These are phyloP conservation scores for Alternaria viburni DNA, from an alignment of 2,329 filamentous ascomycete species.

Conservation along the genomic window DNA sequence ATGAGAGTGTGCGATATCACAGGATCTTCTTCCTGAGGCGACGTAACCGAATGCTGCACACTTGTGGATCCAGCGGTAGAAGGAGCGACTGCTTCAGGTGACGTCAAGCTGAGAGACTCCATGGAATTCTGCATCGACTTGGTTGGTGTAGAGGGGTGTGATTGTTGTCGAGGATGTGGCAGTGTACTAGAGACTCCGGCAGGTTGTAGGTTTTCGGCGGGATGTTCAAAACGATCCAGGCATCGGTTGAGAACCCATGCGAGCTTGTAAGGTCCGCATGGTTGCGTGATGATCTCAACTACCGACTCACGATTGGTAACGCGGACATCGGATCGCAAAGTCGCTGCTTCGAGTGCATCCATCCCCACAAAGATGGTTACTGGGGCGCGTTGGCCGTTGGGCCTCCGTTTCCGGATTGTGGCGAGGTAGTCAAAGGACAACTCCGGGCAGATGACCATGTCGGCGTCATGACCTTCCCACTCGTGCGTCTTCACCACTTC, in stretches of 20 bases:
- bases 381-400: conserved; percentile 16
- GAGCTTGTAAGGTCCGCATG: conserved; percentile 44
- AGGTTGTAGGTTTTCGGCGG: conserved; percentile 26
- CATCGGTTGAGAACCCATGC: conserved; percentile 38
- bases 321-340: conserved; percentile 41
- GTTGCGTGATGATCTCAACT: conserved; percentile 45
- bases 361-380: conserved; percentile 42
- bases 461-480: conserved; percentile 30
- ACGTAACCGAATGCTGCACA: background rate
- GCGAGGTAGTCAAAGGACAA: conserved; percentile 40
- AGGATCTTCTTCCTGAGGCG: background rate
- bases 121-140: background rate
- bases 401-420: conserved; percentile 24
- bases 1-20: conserved; percentile 35
- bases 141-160: background rate
- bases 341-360: conserved; percentile 42
- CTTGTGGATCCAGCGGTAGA: background rate
- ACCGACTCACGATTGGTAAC: conserved; percentile 36
- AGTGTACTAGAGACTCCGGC: background rate
- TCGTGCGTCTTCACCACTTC: conserved; percentile 31
- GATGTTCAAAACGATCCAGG: conserved; percentile 33
- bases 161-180: background rate
- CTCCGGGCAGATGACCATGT: conserved; percentile 44
- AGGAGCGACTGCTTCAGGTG: background rate
- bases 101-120: background rate